phyloP scores from a whole-genome alignment of 495 filamentous ascomycete species.

The Pseudoneurospora amorphoporcata region DNA sequence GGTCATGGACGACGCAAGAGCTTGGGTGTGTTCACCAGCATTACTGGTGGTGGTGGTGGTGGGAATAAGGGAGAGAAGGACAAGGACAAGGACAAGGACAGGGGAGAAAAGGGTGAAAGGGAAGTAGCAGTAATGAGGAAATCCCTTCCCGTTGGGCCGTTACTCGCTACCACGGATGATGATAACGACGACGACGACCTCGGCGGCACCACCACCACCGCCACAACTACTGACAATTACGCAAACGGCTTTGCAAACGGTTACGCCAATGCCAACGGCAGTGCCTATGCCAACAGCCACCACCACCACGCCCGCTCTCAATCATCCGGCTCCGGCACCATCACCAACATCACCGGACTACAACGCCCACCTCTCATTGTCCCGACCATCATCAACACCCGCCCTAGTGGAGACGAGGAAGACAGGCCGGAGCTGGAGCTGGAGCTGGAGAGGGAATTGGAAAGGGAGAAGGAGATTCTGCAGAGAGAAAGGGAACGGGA shows the following conservation, averaged over 20 bases:
- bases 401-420: neutral
- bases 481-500: neutral
- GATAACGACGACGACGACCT: constrained; percentile 1
- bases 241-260: neutral
- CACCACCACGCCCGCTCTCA: neutral
- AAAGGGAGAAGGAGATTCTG: neutral
- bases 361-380: neutral
- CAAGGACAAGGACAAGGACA: neutral
- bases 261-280: neutral
- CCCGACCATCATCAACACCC: neutral
- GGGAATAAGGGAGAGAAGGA: neutral
- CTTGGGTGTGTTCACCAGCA: neutral
- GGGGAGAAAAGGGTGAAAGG: neutral
- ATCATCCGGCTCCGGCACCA: no score
- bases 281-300: no score
- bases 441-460: neutral
- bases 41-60: neutral
- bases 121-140: neutral
- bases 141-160: neutral
- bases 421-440: no score
- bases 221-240: no score
- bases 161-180: neutral
- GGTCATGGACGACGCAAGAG: neutral
- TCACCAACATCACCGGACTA: neutral
- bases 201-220: no score